Evolutionary conservation across 202 grass and related monocot genomes (phyloP), one percentile per base, ranked within the genome.

Genomic region (Zizania palustris): DNA sequence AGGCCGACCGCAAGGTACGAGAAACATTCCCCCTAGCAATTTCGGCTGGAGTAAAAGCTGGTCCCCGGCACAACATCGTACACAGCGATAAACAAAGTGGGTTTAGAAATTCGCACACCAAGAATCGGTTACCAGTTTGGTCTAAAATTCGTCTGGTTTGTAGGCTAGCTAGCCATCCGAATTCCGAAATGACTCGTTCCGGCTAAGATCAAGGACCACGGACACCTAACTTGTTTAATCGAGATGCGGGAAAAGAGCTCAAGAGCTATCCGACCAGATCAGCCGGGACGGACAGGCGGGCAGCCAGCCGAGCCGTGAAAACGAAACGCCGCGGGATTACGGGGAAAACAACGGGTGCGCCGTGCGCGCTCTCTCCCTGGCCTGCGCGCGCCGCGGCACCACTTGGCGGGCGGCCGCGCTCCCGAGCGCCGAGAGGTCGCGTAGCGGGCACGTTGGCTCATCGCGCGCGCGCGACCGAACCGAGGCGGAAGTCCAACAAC

Each of bases 281-380:
- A 19, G 7, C 46, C 46, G 2, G 46, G 13, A 45, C 35, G 28
- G 28, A 28, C n/a, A n/a, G n/a, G 28, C 3, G n/a, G 39, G 39
- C 38, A 77, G 22, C 41, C 66, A 77, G 16, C 41, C n/a, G 3
- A 14, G 45, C 28, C 40, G 28, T 41, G 85, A 67, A 82, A 87
- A 57, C 44, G 74, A 53, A 18, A 42, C 80, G 80, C 74, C 74
- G 69, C 45, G 11, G 79, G 69, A 69, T 83, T 55, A 18, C 16
- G 65, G 80, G 55, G 74, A 87, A 87, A 87, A 74, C 84, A 75
- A n/a, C 55, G 77, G 65, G 67, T 20, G 59, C 22, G 21, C 28
- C 19, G 20, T 37, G n/a, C n/a, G n/a, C n/a, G n/a, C n/a, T n/a
- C n/a, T n/a, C 77, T 60, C 72, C 33, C 66, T 65, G 49, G 11